Base-by-base conservation (phyloP, 2,329 filamentous ascomycete genomes). In the Aspergillus fumigatiaffinis region DNA sequence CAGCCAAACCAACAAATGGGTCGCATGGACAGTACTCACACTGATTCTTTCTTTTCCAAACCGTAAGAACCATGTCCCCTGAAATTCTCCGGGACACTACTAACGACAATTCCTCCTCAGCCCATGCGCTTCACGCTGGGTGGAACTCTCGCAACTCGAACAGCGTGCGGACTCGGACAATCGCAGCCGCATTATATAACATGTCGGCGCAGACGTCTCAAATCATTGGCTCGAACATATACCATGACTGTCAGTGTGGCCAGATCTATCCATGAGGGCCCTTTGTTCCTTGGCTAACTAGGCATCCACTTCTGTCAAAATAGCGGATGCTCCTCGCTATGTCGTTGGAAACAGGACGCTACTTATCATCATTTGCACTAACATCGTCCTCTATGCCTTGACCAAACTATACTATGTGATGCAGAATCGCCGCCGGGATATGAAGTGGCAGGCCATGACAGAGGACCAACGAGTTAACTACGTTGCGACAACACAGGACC, bases 31-130 rank as follows among this genome's bases (percentile, higher is more conserved):
- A 0, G 68, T 85, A 14, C 76, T 81, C 32, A 84, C 80, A 0
- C 64, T 85, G 32, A 75, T 83, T 23, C 75, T 80, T 2, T 77
- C 79, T 1, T 80, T 81, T 55, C 82, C 82, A 0, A 84, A 82
- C 61, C 60, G 70, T 72, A 58, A 25, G 41, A 51, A 53, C 38
- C 23, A 42, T n/a, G 42, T 8, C 23, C 10, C 7, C 44, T 21
- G 7, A 44, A 29, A 48, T 14, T 14, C 21, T 6, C 20, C 4
- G 35, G 20, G 38, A 7, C 21, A n/a, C 14, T 28, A 21, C 46
- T 48, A 38, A 50, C 62, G 20, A 63, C 46, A 32, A 52, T n/a
- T 17, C 21, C 7, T 38, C 17, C 14, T 10, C 55, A 71, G 82
- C 83, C 54, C 83, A 85, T 62, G 80, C 83, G 9, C 77, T 85